These are phyloP conservation scores for Rhizomucor miehei DNA, from an alignment of 371 early-diverging fungal species.

Conservation along the genomic window DNA sequence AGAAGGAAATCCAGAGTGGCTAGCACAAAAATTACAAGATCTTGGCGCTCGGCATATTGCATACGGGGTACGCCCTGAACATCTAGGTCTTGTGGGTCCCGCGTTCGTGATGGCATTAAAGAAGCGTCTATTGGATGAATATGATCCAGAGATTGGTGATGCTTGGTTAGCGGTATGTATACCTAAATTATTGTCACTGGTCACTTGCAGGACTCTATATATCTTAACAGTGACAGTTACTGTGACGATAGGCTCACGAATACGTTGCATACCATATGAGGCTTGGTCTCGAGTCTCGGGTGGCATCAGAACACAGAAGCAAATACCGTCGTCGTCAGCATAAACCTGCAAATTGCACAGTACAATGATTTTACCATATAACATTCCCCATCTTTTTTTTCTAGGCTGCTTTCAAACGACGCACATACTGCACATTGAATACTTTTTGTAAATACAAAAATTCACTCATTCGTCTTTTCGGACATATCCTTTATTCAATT, in stretches of 20 bases:
- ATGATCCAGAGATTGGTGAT: conserved; percentile 31
- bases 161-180: conserved; percentile 41
- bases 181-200: background rate
- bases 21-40: conserved; percentile 24
- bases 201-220: background rate
- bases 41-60: conserved; percentile 40
- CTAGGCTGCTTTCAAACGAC: no score
- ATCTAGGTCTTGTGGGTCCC: conserved; percentile 32
- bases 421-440: no score
- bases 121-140: conserved; percentile 33
- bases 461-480: no score
- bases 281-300: conserved; percentile 33
- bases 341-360: no score
- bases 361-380: no score
- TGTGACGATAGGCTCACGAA: conserved; percentile 21
- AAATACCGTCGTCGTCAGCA: no score
- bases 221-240: background rate
- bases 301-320: conserved; percentile 4
- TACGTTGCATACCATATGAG: conserved; percentile 38
- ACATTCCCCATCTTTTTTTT: no score
- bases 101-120: conserved; percentile 38
- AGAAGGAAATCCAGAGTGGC: conserved; percentile 27
- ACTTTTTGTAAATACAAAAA: no score
- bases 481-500: no score
- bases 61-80: conserved; percentile 32